Percentiles rank a stretch among this genome's conserved stretches.
phyloP scores from a whole-genome alignment of 495 filamentous ascomycete species.

The Penicillium ochrochloron region DNA sequence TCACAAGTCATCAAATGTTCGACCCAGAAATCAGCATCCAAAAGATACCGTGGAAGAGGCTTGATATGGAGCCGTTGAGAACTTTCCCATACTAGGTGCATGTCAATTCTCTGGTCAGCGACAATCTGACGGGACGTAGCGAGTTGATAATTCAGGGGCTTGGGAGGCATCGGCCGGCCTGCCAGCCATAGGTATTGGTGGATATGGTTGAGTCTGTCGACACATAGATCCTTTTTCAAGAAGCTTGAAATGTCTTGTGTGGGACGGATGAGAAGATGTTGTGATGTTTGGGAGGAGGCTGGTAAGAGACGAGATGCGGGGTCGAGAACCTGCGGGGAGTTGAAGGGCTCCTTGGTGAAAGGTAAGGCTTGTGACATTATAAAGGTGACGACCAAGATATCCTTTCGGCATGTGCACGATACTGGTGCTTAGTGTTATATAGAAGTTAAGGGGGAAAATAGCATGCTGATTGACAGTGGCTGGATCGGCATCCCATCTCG shows the following conservation, averaged over 20 bases:
- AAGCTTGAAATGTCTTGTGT: background rate
- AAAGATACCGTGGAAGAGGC: constrained; percentile 48
- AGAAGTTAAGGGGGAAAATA: background rate
- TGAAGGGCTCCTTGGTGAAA: constrained; percentile 3
- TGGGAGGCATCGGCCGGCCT: constrained; percentile 51
- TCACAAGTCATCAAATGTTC: constrained; percentile 18
- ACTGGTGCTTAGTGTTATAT: background rate
- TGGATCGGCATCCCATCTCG: background rate
- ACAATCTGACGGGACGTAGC: constrained; percentile 47
- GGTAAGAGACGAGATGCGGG: constrained; percentile 3
- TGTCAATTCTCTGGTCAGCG: constrained; percentile 46
- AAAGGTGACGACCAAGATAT: background rate
- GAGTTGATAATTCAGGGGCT: constrained; percentile 52
- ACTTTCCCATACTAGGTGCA: constrained; percentile 47
- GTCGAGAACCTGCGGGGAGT: background rate
- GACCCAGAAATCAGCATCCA: constrained; percentile 47
- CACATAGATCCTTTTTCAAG: constrained; percentile 9
- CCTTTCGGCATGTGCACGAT: background rate
- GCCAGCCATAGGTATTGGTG: constrained; percentile 53
- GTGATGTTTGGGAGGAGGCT: background rate
- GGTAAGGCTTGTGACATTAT: background rate
- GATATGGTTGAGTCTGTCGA: constrained; percentile 35
- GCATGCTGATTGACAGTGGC: background rate
- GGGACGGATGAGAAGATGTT: background rate
- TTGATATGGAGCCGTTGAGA: constrained; percentile 47